Percentiles rank a stretch among this genome's conserved stretches.
These are phyloP conservation scores for Spergularia bocconei DNA, from an alignment of 148 eudicot species.

Conservation along the genomic window DNA sequence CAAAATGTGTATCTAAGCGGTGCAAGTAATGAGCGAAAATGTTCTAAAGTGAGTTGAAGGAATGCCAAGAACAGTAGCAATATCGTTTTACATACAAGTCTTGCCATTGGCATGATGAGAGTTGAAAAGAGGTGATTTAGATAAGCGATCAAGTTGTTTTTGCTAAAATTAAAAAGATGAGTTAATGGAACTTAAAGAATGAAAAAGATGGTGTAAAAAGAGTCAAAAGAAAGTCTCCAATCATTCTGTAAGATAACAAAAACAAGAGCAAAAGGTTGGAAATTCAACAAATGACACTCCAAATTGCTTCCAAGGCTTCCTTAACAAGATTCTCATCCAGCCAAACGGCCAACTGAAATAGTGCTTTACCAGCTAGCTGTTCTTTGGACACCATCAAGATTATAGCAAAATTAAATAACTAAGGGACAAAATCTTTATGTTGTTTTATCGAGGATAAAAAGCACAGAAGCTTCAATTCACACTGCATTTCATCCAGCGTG, in stretches of 20 bases:
- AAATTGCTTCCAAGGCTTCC: conserved; percentile 20
- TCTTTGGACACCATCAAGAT: conserved; percentile 22
- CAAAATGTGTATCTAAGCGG: too few species aligned
- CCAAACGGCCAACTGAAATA: conserved; percentile 1
- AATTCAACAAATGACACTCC: conserved; percentile 10
- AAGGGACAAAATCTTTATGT: conserved; percentile 13
- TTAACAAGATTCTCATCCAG: conserved; percentile 20
- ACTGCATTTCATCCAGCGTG: neutral
- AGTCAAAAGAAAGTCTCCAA: conserved; percentile 20
- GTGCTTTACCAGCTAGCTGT: conserved; percentile 20
- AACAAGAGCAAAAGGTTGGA: conserved; percentile 3
- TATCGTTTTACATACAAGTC: too few species aligned
- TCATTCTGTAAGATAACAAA: conserved; percentile 21
- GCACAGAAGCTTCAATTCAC: conserved; percentile 11
- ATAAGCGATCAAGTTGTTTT: too few species aligned
- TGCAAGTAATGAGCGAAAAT: too few species aligned
- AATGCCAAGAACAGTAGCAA: too few species aligned
- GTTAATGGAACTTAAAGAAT: conserved; percentile 1
- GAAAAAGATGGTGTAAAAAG: conserved; percentile 18
- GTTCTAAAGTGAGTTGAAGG: too few species aligned
- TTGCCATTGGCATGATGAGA: too few species aligned
- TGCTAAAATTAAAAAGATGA: too few species aligned
- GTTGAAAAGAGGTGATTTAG: too few species aligned
- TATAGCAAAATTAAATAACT: conserved; percentile 1
- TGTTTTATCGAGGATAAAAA: conserved; percentile 17